Conservation (phyloP, 306 rosid genomes). For the Luffa aegyptiaca region DNA sequence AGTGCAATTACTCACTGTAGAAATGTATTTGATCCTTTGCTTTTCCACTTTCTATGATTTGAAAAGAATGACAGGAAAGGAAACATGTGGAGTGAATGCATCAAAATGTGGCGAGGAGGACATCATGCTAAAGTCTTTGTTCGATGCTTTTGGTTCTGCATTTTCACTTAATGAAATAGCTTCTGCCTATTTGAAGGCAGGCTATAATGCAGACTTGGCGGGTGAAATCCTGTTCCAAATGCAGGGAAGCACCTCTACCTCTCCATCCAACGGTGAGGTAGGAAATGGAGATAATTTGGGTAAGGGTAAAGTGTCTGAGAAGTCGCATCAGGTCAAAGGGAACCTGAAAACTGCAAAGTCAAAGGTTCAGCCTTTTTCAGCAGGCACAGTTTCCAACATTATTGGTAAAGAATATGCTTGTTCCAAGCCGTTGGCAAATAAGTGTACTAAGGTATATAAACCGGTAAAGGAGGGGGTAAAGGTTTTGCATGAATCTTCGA, state of each 20-base stretch:
- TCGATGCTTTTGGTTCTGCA: slow-evolving; percentile 54
- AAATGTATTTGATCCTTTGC: neutral
- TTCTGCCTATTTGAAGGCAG: slow-evolving; percentile 63
- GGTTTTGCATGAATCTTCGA: slow-evolving; percentile 36
- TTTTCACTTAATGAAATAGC: slow-evolving; percentile 67
- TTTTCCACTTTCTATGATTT: slow-evolving; percentile 8
- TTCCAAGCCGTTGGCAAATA: slow-evolving; percentile 26
- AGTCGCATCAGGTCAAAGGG: slow-evolving; percentile 22
- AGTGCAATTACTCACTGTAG: neutral
- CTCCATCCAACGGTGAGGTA: slow-evolving; percentile 20
- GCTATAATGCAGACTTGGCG: slow-evolving; percentile 43
- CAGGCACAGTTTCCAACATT: slow-evolving; percentile 54
- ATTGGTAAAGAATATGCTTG: slow-evolving; percentile 42
- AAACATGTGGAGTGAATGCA: slow-evolving; percentile 26
- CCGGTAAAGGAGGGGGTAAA: slow-evolving; percentile 43
- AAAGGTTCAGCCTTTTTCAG: slow-evolving; percentile 41
- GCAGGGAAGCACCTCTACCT: slow-evolving; percentile 29
- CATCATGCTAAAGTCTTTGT: slow-evolving; percentile 38
- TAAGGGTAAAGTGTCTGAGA: slow-evolving; percentile 15
- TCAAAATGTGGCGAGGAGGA: slow-evolving; percentile 35
- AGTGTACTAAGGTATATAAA: slow-evolving; percentile 20
- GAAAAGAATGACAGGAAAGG: slow-evolving; percentile 30
- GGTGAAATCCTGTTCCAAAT: slow-evolving; percentile 41
- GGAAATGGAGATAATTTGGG: slow-evolving; percentile 21
- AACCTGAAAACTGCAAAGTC: slow-evolving; percentile 15